Percentiles rank a stretch among this genome's conserved stretches.
These are phyloP conservation scores for Russula sp. DNA, from an alignment of 768 basidiomycete species.

Conservation along the genomic window DNA sequence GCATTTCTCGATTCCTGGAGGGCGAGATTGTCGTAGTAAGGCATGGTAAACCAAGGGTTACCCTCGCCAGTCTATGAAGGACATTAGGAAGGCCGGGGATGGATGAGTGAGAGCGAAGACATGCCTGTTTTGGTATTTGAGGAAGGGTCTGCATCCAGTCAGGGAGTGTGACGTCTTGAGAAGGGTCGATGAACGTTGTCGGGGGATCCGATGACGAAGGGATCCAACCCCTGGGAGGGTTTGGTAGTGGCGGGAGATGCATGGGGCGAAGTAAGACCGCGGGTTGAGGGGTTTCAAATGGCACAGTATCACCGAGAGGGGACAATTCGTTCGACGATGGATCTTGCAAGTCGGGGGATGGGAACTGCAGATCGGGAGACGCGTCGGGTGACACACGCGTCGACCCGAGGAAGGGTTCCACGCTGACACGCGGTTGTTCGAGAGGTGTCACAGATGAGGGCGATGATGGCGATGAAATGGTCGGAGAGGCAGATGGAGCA, in stretches of 20 bases:
- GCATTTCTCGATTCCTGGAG: not conserved
- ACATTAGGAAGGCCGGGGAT: not conserved
- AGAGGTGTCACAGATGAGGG: not conserved
- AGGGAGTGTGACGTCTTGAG: not conserved
- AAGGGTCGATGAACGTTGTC: not conserved
- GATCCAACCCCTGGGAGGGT: not conserved
- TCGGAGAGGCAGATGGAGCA: not conserved
- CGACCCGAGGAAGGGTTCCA: not conserved
- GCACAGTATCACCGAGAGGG: not conserved
- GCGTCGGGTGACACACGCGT: constrained; percentile 8
- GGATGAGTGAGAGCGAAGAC: not conserved
- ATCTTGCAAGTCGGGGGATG: not conserved
- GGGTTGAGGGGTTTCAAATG: not conserved
- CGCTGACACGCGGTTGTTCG: not conserved
- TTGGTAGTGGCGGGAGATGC: not conserved
- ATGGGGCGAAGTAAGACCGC: not conserved
- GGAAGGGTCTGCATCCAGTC: not conserved
- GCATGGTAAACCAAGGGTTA: not conserved
- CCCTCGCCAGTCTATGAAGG: not conserved
- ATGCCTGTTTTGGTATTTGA: not conserved
- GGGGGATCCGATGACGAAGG: not conserved
- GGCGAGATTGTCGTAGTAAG: not conserved
- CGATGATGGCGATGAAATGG: not conserved
- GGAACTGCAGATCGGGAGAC: not conserved
- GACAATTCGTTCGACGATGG: not conserved